Percentiles rank a stretch among this genome's conserved stretches.
Conservation (phyloP, 371 early-diverging fungal genomes). For the Syncephalastrum monosporum region DNA sequence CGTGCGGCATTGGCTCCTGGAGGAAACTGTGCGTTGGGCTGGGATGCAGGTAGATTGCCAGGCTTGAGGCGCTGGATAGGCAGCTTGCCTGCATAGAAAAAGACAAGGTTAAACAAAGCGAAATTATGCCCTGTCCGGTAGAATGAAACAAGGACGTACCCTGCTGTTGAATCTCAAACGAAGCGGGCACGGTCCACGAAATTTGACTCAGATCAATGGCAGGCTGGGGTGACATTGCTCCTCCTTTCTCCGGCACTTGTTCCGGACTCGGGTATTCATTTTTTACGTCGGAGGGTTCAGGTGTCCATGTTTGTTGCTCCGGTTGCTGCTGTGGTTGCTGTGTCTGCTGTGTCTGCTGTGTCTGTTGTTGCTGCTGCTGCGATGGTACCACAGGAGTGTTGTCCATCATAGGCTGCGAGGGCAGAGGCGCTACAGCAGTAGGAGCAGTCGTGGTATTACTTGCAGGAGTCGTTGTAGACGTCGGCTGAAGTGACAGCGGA, state of each 20-base stretch:
- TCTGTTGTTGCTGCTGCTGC: neutral
- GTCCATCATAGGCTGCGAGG: neutral
- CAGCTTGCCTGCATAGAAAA: constrained; percentile 26
- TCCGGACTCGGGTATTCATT: constrained; percentile 4
- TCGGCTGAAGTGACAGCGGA: constrained; percentile 9
- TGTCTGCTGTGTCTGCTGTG: too few relatives aligned
- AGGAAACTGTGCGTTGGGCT: constrained; percentile 8
- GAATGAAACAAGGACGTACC: neutral
- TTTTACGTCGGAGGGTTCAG: constrained; percentile 3
- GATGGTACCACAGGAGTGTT: neutral
- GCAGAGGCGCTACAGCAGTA: neutral
- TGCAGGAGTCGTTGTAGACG: neutral
- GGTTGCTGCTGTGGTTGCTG: constrained; percentile 3
- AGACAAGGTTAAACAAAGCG: constrained; percentile 1
- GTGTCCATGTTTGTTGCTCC: constrained; percentile 5
- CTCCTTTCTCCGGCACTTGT: constrained; percentile 1
- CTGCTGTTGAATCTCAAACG: neutral
- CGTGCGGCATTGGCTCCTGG: neutral
- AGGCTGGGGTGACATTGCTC: neutral
- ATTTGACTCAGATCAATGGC: constrained; percentile 5
- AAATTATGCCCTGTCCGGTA: neutral
- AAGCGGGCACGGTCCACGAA: constrained; percentile 1
- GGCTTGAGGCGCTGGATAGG: constrained; percentile 42
- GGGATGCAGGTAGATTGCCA: constrained; percentile 12
- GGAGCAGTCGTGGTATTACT: neutral